A percentile compares a stretch with the other conserved stretches of the same genome.
phyloP scores from a whole-genome alignment of 2,329 filamentous ascomycete species.

The Aspergillus chevalieri region DNA sequence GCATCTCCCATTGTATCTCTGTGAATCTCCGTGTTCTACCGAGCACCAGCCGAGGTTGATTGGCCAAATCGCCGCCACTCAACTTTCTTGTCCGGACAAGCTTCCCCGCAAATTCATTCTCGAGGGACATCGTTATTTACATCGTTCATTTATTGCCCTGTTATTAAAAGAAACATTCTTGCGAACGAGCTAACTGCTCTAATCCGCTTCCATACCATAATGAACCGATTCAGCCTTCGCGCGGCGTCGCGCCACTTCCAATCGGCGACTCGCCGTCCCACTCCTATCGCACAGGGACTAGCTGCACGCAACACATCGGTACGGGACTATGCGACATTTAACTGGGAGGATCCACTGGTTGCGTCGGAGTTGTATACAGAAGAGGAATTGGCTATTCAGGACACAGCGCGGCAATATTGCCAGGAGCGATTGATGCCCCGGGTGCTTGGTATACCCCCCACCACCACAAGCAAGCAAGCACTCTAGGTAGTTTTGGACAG shows the following conservation, averaged over 20 bases:
- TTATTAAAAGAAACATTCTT: too few species aligned
- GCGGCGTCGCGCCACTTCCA: constrained; percentile 24
- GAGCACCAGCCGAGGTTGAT: too few species aligned
- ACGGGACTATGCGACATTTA: constrained; percentile 51
- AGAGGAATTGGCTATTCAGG: constrained; percentile 82
- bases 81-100: too few species aligned
- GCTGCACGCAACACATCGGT: constrained; percentile 4
- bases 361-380: constrained; percentile 73
- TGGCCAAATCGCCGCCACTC: too few species aligned
- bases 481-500: too few species aligned
- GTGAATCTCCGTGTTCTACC: too few species aligned
- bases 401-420: constrained; percentile 89
- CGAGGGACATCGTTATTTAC: too few species aligned
- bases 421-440: constrained; percentile 82
- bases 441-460: constrained; percentile 64
- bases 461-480: too few species aligned
- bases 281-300: constrained; percentile 8
- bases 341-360: constrained; percentile 86
- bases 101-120: too few species aligned
- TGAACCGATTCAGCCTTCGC: constrained; percentile 30
- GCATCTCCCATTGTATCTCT: too few species aligned
- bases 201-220: constrained; percentile 8
- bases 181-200: not conserved
- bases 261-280: constrained; percentile 14
- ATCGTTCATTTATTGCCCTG: too few species aligned